These are phyloP conservation scores for Pelargonium nanum DNA, from an alignment of 345 rosid genomes.

Conservation along the genomic window DNA sequence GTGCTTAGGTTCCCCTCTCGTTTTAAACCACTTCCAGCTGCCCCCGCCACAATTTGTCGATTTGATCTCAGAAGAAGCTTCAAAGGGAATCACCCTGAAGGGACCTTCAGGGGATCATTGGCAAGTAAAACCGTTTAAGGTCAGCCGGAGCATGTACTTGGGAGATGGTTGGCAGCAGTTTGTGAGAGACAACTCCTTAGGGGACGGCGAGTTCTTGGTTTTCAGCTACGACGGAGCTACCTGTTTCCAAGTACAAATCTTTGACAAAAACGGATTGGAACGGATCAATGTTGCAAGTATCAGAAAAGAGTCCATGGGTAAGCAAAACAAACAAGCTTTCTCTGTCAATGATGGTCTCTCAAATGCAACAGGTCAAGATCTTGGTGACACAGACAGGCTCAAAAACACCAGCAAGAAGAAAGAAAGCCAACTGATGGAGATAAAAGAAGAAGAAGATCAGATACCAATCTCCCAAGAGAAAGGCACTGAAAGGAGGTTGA, in stretches of 20 bases:
- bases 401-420: background rate
- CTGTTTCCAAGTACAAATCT: constrained; percentile 11
- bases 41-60: background rate
- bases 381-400: background rate
- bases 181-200: constrained; percentile 7
- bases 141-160: background rate
- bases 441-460: background rate
- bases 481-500: background rate
- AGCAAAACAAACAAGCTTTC: too few relatives aligned
- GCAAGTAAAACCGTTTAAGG: constrained; percentile 1
- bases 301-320: background rate
- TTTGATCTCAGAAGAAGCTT: background rate
- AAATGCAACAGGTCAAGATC: background rate
- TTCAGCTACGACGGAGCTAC: constrained; percentile 11
- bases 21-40: background rate
- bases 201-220: constrained; percentile 1
- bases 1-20: too few relatives aligned
- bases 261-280: constrained; percentile 3
- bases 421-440: background rate
- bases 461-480: background rate
- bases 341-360: too few relatives aligned
- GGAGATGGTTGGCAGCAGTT: constrained; percentile 19
- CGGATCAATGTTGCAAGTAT: background rate
- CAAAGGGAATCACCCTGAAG: constrained; percentile 3
- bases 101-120: constrained; percentile 8